Conservation (phyloP, 345 rosid species). For the Trapa incisa region DNA sequence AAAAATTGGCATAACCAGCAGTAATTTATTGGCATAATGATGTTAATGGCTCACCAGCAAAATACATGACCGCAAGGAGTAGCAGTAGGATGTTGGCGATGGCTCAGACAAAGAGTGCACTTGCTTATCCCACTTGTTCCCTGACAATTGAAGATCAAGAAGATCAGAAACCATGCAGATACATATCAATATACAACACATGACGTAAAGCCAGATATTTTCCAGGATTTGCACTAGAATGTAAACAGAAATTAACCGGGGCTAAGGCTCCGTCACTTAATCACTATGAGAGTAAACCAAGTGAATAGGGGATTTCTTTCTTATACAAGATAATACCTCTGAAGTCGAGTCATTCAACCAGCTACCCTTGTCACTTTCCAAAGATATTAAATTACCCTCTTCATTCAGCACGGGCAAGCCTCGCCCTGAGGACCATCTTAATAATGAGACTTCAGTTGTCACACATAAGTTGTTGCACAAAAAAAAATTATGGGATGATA, state of each 20-base stretch:
- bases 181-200: background rate
- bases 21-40: background rate
- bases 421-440: constrained; percentile 30
- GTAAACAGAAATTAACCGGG: background rate
- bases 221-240: background rate
- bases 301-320: no score
- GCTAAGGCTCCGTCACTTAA: background rate
- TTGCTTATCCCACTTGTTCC: constrained; percentile 35
- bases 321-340: constrained; percentile 37
- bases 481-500: background rate
- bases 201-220: background rate
- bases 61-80: constrained; percentile 91
- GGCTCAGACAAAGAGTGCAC: constrained; percentile 83
- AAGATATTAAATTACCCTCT: constrained; percentile 54
- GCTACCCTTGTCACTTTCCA: constrained; percentile 45
- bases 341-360: constrained; percentile 41
- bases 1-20: constrained; percentile 7
- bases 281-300: background rate
- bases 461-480: background rate
- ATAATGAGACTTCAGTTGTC: background rate
- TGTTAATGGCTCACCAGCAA: constrained; percentile 32
- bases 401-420: constrained; percentile 83
- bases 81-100: constrained; percentile 73
- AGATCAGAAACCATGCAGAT: background rate
- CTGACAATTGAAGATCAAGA: constrained; percentile 15